Percentiles rank a stretch among this genome's conserved stretches.
These are phyloP conservation scores for Pulveroboletus sp. DNA, from an alignment of 768 basidiomycete genomes.

Conservation along the genomic window DNA sequence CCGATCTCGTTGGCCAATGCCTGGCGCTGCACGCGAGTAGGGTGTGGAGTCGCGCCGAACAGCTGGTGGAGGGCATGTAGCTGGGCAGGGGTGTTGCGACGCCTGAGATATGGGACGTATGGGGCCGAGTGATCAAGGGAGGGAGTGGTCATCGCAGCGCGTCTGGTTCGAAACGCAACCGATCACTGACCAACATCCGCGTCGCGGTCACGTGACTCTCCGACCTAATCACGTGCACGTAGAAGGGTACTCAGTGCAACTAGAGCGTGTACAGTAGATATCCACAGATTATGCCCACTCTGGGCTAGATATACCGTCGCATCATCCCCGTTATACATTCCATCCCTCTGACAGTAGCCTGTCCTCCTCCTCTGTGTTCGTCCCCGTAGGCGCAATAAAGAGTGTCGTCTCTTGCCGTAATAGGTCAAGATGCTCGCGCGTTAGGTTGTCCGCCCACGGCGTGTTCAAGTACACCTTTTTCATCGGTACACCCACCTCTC, in stretches of 20 bases:
- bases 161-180: slow-evolving; percentile 1
- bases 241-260: background rate
- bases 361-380: slow-evolving; percentile 45
- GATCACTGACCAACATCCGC: slow-evolving; percentile 18
- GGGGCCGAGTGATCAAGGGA: background rate
- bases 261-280: slow-evolving; percentile 1
- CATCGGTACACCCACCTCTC: slow-evolving; percentile 40
- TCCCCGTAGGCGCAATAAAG: slow-evolving; percentile 30
- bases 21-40: slow-evolving; percentile 39
- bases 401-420: slow-evolving; percentile 27
- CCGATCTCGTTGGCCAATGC: slow-evolving; percentile 35
- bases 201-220: slow-evolving; percentile 25
- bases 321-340: slow-evolving; percentile 4
- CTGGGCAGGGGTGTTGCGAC: slow-evolving; percentile 32
- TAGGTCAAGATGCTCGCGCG: slow-evolving; percentile 19
- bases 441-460: slow-evolving; percentile 24
- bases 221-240: slow-evolving; percentile 17
- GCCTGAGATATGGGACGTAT: slow-evolving; percentile 27
- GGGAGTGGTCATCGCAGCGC: slow-evolving; percentile 6
- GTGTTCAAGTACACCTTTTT: slow-evolving; percentile 45
- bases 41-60: slow-evolving; percentile 36
- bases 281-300: slow-evolving; percentile 5
- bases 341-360: slow-evolving; percentile 25
- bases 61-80: slow-evolving; percentile 31
- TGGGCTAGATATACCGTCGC: slow-evolving; percentile 1